These are phyloP conservation scores for Arthroderma sp. DNA, from an alignment of 2,329 filamentous ascomycete genomes.

Conservation along the genomic window DNA sequence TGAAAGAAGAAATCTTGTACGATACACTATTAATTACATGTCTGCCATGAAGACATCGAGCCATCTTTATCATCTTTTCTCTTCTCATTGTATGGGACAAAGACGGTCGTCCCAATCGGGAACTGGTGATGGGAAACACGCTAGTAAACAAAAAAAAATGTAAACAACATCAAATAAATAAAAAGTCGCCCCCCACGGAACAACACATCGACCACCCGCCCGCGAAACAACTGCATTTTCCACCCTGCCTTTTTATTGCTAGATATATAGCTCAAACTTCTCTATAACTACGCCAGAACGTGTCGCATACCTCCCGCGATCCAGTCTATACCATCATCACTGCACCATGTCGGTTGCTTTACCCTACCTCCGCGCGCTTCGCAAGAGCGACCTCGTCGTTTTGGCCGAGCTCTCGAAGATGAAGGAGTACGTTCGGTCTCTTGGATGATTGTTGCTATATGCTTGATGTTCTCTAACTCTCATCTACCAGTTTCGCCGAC, in stretches of 20 bases:
- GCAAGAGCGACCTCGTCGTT: constrained; percentile 66
- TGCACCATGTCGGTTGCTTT: constrained; percentile 51
- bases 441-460: constrained; percentile 2
- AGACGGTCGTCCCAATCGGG: constrained; percentile 7
- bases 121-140: constrained; percentile 13
- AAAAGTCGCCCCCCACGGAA: background rate
- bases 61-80: background rate
- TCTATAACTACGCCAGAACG: constrained; percentile 1
- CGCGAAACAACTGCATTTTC: constrained; percentile 12
- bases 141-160: constrained; percentile 17
- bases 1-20: background rate
- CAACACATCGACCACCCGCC: background rate
- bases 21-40: background rate
- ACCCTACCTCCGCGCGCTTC: constrained; percentile 67
- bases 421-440: constrained; percentile 50
- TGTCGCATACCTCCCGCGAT: constrained; percentile 42
- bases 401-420: constrained; percentile 61
- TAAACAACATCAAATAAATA: constrained; percentile 21
- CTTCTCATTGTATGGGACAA: background rate
- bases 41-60: background rate
- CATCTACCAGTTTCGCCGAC: constrained; percentile 48
- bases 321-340: constrained; percentile 18
- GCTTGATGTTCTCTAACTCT: constrained; percentile 7
- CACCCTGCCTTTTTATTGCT: constrained; percentile 6
- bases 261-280: constrained; percentile 8